phyloP scores from a whole-genome alignment of 345 rosid genomes.

The Draba incana region DNA sequence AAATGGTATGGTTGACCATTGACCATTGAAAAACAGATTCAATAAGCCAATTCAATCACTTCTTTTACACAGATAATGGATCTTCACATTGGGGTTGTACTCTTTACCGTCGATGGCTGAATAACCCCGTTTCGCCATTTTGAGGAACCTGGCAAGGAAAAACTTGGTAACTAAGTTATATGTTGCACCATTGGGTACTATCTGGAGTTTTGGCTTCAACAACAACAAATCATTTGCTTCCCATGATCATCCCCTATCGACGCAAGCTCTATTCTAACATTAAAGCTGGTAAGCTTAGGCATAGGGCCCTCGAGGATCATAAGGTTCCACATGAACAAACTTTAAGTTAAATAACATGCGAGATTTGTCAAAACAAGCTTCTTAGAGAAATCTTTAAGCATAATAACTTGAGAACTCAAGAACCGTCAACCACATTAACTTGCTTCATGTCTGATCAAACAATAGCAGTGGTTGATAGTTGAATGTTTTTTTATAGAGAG shows the following conservation, averaged over 20 bases:
- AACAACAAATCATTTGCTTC: slow-evolving; percentile 53
- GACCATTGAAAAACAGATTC: no score
- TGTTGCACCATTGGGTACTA: slow-evolving; percentile 57
- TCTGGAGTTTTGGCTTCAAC: slow-evolving; percentile 53
- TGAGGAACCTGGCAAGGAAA: slow-evolving; percentile 50
- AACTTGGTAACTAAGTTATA: slow-evolving; percentile 66
- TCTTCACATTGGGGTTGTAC: slow-evolving; percentile 48
- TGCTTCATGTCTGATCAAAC: slow-evolving; percentile 6
- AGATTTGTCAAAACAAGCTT: neutral
- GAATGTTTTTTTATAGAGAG: neutral
- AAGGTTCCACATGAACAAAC: slow-evolving; percentile 43
- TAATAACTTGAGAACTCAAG: neutral
- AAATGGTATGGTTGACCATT: no score
- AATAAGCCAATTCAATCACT: no score
- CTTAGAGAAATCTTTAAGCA: neutral
- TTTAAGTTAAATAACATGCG: slow-evolving; percentile 10
- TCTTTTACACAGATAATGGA: no score
- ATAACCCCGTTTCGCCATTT: slow-evolving; percentile 62
- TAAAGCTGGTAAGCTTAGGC: slow-evolving; percentile 50
- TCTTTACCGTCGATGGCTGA: slow-evolving; percentile 48
- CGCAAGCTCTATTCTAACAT: slow-evolving; percentile 1
- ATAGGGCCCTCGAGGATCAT: slow-evolving; percentile 59
- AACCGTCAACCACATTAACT: slow-evolving; percentile 7
- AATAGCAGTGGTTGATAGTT: slow-evolving; percentile 16
- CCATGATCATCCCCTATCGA: slow-evolving; percentile 50